Evolutionary conservation across 1,139 yeast species (phyloP).

Genomic region (Suhomyces anneliseae): DNA sequence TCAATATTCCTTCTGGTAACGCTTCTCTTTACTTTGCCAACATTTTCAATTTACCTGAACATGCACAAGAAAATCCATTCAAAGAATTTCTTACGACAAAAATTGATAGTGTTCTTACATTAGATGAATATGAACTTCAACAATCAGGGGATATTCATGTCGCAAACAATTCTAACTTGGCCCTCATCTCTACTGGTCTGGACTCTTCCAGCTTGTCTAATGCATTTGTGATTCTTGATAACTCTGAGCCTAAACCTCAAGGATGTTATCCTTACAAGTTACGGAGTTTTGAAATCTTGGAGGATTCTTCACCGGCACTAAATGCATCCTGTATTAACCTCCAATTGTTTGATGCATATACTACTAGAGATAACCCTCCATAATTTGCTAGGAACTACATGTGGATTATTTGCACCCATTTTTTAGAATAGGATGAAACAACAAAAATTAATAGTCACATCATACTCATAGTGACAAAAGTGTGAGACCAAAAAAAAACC

Average conservation of each 20-base stretch:
- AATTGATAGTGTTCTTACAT: slow-evolving; percentile 29
- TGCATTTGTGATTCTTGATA: slow-evolving; percentile 23
- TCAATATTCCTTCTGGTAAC: slow-evolving; percentile 1
- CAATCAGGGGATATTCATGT: slow-evolving; percentile 35
- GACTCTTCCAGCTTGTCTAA: slow-evolving; percentile 20
- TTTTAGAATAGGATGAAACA: too few relatives aligned
- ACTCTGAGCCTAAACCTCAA: slow-evolving; percentile 2
- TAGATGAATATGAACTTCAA: slow-evolving; percentile 36
- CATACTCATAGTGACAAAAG: too few relatives aligned
- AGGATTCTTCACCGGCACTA: slow-evolving; percentile 58
- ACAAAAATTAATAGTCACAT: too few relatives aligned
- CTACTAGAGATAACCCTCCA: slow-evolving; percentile 68
- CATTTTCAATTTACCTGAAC: slow-evolving; percentile 40
- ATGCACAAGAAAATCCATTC: slow-evolving; percentile 29
- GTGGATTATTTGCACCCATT: not conserved
- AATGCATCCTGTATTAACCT: slow-evolving; percentile 73
- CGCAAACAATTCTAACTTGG: slow-evolving; percentile 31
- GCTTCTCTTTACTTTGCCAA: slow-evolving; percentile 11
- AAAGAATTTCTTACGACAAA: slow-evolving; percentile 22
- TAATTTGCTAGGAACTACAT: slow-evolving; percentile 15
- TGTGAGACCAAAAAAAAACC: too few relatives aligned
- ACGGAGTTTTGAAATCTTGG: slow-evolving; percentile 63
- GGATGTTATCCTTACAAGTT: slow-evolving; percentile 25
- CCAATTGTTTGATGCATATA: slow-evolving; percentile 71
- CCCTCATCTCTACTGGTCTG: slow-evolving; percentile 20